Base-by-base conservation (phyloP, 352 stramenopile species). In the Phytopythium mirpurense region DNA sequence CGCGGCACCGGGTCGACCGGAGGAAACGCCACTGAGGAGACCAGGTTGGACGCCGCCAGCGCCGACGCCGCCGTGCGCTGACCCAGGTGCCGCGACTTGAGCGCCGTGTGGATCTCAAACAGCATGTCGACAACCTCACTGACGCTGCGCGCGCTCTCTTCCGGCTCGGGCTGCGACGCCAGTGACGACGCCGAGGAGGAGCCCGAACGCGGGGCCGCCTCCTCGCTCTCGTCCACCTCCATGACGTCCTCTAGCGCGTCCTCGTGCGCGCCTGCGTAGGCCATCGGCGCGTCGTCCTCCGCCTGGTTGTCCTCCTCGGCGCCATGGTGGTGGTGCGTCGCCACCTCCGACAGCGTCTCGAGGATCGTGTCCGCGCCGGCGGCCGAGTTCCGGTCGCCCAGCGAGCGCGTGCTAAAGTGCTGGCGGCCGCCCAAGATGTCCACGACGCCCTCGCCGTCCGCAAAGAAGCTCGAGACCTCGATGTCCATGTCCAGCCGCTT, bases 401-500 rank as follows among this genome's bases (percentile, higher is more conserved):
- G 31, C 46, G 46, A 53, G 6, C 46, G 46, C 15, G 46, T 41
- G 19, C 49, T 63, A 41, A 27, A 12, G 15, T 56, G 58, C 10
- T 58, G 49, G 10, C 57, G 66, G 46, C 57, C 67, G 35, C 56
- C 70, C 54, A 86, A 57, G 5, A 92, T 62, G 57, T 92, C 78
- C 27, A 90, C 78, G 8, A 80, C 66, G 0, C 74, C 82, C 51
- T 90, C 82, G 38, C 78, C 75, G n/a, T 81, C 69, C 0, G 81
- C 81, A 49, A 92, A 90, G 44, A 72, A 73, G 51, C 63, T 62
- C 36, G 68, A 83, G 5, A 92, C 79, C 57, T 92, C 82, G 54
- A 92, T 92, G 67, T 92, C 82, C 82, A 92, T 92, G 57, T 88
- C 82, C 47, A 92, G 78, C 12, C 82, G 82, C 53, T 80, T 83